phyloP scores from a whole-genome alignment of 306 rosid species.

The Prinsepia uniflora region DNA sequence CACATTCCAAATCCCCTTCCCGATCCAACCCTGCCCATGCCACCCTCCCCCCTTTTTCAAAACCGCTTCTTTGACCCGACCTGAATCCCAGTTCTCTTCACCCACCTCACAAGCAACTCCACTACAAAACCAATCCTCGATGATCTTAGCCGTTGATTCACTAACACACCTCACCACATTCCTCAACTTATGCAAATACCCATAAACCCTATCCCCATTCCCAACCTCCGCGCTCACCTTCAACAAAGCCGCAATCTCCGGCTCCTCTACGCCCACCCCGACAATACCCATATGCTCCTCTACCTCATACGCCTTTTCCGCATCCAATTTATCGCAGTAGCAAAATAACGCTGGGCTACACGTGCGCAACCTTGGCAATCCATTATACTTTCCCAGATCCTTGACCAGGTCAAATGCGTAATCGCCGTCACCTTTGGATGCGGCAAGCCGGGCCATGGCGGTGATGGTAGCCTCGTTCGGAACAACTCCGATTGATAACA shows the following conservation, averaged over 20 bases:
- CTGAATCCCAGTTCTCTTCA: slow-evolving; percentile 35
- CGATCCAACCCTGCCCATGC: slow-evolving; percentile 92
- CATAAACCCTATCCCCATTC: slow-evolving; percentile 58
- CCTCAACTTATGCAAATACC: slow-evolving; percentile 73
- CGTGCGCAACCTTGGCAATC: slow-evolving; percentile 57
- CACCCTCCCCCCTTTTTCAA: slow-evolving; percentile 82
- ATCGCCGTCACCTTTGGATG: slow-evolving; percentile 57
- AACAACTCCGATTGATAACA: slow-evolving; percentile 31
- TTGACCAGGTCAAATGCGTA: slow-evolving; percentile 59
- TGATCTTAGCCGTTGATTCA: slow-evolving; percentile 45
- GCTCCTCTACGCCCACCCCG: slow-evolving; percentile 58
- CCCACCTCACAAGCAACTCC: slow-evolving; percentile 45
- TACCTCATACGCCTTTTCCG: slow-evolving; percentile 71
- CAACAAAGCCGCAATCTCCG: slow-evolving; percentile 62
- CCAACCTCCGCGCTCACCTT: slow-evolving; percentile 53
- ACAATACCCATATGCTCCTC: slow-evolving; percentile 54
- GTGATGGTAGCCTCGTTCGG: slow-evolving; percentile 87
- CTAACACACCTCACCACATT: slow-evolving; percentile 49
- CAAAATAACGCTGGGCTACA: slow-evolving; percentile 67
- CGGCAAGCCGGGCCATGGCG: slow-evolving; percentile 67
- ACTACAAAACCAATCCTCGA: slow-evolving; percentile 74
- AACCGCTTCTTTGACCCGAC: slow-evolving; percentile 39
- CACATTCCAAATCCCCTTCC: slow-evolving; percentile 74
- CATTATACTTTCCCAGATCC: slow-evolving; percentile 36
- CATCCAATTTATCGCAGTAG: slow-evolving; percentile 58